These are phyloP conservation scores for Sarcodon aspratus DNA, from an alignment of 768 basidiomycete genomes.

Conservation along the genomic window DNA sequence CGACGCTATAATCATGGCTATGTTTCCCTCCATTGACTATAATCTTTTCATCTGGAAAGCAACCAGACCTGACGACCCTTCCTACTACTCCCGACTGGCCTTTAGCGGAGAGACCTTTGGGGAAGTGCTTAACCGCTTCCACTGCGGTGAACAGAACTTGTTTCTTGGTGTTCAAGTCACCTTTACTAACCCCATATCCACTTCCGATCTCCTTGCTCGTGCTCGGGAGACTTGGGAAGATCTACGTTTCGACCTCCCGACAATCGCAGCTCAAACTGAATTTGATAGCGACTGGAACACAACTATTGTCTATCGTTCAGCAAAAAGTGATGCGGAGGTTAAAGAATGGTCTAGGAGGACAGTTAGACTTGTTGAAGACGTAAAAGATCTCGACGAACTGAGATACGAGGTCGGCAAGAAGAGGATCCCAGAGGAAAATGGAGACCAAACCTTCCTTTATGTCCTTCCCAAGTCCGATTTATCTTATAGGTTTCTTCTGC, in stretches of 20 bases:
- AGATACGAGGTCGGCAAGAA: conserved; percentile 30
- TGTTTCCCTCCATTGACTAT: no score
- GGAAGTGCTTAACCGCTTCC: conserved; percentile 10
- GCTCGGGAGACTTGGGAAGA: conserved; percentile 10
- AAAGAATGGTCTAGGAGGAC: not conserved
- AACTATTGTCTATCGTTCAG: not conserved
- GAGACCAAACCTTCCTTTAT: conserved; percentile 16
- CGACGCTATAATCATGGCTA: no score
- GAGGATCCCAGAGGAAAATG: conserved; percentile 9
- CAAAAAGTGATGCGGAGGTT: not conserved
- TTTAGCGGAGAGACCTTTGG: conserved; percentile 11
- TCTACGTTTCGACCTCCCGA: conserved; percentile 12
- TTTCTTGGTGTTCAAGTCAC: conserved; percentile 11
- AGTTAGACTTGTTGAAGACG: no score
- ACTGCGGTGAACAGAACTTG: conserved; percentile 13
- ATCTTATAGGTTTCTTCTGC: conserved; percentile 12
- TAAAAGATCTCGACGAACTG: conserved; percentile 21
- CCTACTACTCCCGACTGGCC: not conserved
- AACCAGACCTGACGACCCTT: not conserved
- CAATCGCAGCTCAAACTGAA: conserved; percentile 8
- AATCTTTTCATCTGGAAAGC: no score
- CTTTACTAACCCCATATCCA: conserved; percentile 1
- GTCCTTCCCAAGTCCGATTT: conserved; percentile 4
- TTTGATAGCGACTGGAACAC: not conserved
- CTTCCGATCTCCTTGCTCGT: conserved; percentile 1